A percentile compares a stretch with the other conserved stretches of the same genome.
Evolutionary conservation across 108 stramenopile species (phyloP).

Genomic region (Cyclotella cryptica): DNA sequence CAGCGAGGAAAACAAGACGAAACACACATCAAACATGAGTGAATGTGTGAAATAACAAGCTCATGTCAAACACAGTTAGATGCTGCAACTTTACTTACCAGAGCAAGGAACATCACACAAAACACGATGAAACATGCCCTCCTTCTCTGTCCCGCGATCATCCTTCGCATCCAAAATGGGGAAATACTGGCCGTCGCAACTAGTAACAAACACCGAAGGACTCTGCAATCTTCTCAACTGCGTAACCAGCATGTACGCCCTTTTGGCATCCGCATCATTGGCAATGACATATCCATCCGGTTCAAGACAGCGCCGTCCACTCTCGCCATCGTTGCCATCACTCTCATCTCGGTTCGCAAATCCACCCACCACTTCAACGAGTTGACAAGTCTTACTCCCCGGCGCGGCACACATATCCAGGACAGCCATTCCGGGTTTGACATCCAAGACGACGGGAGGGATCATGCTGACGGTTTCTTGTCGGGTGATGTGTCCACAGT

Average conservation of each 20-base stretch:
- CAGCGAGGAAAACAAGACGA: not conserved
- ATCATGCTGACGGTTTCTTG: conserved; percentile 99
- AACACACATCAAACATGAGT: not conserved
- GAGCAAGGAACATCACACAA: conserved; percentile 97
- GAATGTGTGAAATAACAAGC: not conserved
- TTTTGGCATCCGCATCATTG: conserved; percentile 93
- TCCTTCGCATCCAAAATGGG: conserved; percentile 65
- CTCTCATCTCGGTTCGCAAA: conserved; percentile 1
- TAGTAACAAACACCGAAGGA: conserved; percentile 89
- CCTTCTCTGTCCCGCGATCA: conserved; percentile 51
- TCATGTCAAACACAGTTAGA: not conserved
- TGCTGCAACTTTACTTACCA: conserved; percentile 37
- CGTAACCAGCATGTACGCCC: conserved; percentile 97
- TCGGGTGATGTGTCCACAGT: conserved; percentile 90
- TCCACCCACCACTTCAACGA: conserved; percentile 87
- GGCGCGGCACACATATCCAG: conserved; percentile 99
- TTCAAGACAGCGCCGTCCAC: conserved; percentile 27
- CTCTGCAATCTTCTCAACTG: conserved; percentile 91
- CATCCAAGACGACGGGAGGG: conserved; percentile 94
- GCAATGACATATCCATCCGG: conserved; percentile 92
- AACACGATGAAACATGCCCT: conserved; percentile 95
- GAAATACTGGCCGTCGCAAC: conserved; percentile 91
- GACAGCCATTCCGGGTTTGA: conserved; percentile 79
- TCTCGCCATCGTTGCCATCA: conserved; percentile 11
- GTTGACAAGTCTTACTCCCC: conserved; percentile 96